Conservation (phyloP, 345 rosid genomes). For the Bretschneidera sinensis region DNA sequence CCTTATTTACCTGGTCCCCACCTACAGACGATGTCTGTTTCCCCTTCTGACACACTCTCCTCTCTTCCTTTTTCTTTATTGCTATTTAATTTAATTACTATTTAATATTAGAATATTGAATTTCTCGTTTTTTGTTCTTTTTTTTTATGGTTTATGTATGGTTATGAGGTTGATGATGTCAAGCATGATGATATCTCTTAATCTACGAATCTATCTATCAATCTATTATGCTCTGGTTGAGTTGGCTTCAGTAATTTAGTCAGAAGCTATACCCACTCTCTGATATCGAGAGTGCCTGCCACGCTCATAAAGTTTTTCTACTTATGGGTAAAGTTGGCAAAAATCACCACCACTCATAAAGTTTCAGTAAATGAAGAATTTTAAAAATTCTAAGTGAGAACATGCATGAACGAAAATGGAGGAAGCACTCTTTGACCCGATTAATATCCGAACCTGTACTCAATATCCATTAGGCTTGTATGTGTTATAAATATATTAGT, state of each 20-base stretch:
- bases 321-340: too few relatives aligned
- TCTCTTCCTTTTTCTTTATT: conserved; percentile 1
- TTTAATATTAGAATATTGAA: too few relatives aligned
- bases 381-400: too few relatives aligned
- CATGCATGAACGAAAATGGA: too few relatives aligned
- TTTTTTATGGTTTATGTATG: neutral
- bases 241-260: conserved; percentile 45
- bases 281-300: neutral
- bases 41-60: conserved; percentile 26
- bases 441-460: too few relatives aligned
- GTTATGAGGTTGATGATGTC: conserved; percentile 32
- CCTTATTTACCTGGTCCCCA: conserved; percentile 16
- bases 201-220: conserved; percentile 48
- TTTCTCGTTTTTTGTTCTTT: neutral
- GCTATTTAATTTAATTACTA: too few relatives aligned
- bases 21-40: conserved; percentile 17
- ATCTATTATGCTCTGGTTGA: conserved; percentile 28
- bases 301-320: conserved; percentile 2
- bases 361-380: too few relatives aligned
- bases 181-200: conserved; percentile 31
- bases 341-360: too few relatives aligned
- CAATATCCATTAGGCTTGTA: too few relatives aligned
- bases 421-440: too few relatives aligned
- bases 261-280: conserved; percentile 30
- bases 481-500: too few relatives aligned